Evolutionary conservation across 192 early-diverging fungal genomes (phyloP).

Genomic region (Thamnidium elegans): DNA sequence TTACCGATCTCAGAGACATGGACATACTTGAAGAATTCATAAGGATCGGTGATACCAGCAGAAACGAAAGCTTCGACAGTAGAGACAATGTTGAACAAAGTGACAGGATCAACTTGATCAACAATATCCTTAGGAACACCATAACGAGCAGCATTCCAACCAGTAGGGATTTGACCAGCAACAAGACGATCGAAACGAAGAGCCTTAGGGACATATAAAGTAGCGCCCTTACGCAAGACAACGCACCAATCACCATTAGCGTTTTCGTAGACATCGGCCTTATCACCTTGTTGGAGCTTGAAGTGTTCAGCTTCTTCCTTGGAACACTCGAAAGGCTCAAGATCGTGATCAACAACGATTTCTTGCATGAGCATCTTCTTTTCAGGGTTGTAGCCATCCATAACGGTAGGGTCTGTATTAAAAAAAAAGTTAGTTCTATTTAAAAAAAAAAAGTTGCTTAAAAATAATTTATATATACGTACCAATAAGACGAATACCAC

Average conservation of each 20-base stretch:
- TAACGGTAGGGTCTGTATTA: constrained; percentile 64
- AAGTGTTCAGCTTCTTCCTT: constrained; percentile 85
- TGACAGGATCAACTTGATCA: constrained; percentile 88
- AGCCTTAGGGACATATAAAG: constrained; percentile 88
- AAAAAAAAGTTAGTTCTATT: neutral
- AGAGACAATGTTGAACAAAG: constrained; percentile 84
- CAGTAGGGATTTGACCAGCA: constrained; percentile 92
- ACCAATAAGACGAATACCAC: constrained; percentile 87
- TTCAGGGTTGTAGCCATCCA: constrained; percentile 82
- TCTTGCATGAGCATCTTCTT: constrained; percentile 87
- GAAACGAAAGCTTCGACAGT: constrained; percentile 90
- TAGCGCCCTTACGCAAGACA: constrained; percentile 83
- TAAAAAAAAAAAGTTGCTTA: neutral
- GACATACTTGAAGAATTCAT: constrained; percentile 96
- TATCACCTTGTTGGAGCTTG: constrained; percentile 78
- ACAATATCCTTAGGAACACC: constrained; percentile 91
- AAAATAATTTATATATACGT: constrained; percentile 7
- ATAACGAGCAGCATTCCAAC: constrained; percentile 90
- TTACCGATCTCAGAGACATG: constrained; percentile 94
- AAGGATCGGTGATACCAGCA: constrained; percentile 92
- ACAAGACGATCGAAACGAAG: constrained; percentile 86
- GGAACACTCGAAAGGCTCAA: constrained; percentile 83
- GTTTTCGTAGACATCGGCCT: constrained; percentile 67
- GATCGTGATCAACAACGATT: constrained; percentile 80
- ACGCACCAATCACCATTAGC: constrained; percentile 73